Evolutionary conservation across 73 alveolate genomes (phyloP).

Genomic region (Paramecium pentaurelia): DNA sequence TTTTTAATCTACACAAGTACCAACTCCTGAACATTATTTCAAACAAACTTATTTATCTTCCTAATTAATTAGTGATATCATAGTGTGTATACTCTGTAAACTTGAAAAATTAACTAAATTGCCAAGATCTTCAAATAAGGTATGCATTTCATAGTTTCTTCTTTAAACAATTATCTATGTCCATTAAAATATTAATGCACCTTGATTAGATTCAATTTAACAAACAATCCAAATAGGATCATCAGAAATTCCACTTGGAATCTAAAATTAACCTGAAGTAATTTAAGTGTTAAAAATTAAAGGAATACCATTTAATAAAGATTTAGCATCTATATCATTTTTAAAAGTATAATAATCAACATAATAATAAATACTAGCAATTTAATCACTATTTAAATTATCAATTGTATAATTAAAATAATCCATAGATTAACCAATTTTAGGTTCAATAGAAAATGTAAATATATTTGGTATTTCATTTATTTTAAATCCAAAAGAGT

Average conservation of each 20-base stretch:
- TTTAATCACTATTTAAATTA: neutral
- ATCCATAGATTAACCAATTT: neutral
- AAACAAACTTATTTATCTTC: neutral
- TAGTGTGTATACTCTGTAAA: neutral
- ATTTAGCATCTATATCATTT: neutral
- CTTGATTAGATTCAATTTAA: neutral
- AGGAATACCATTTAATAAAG: neutral
- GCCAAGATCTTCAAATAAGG: neutral
- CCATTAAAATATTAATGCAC: neutral
- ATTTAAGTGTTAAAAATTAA: neutral
- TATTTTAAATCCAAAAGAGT: neutral
- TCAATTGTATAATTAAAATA: neutral
- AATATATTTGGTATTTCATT: neutral
- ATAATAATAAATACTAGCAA: neutral
- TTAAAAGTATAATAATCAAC: neutral
- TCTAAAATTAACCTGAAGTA: neutral
- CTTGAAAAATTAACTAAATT: neutral
- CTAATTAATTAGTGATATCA: neutral
- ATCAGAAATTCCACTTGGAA: neutral
- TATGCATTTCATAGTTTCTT: neutral
- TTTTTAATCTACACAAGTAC: neutral
- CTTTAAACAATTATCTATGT: neutral
- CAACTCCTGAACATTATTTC: neutral
- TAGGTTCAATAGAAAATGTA: neutral
- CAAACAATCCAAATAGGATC: neutral